Evolutionary conservation across 805 yeast species (phyloP).

Genomic region (Ogataea paradorogensis): DNA sequence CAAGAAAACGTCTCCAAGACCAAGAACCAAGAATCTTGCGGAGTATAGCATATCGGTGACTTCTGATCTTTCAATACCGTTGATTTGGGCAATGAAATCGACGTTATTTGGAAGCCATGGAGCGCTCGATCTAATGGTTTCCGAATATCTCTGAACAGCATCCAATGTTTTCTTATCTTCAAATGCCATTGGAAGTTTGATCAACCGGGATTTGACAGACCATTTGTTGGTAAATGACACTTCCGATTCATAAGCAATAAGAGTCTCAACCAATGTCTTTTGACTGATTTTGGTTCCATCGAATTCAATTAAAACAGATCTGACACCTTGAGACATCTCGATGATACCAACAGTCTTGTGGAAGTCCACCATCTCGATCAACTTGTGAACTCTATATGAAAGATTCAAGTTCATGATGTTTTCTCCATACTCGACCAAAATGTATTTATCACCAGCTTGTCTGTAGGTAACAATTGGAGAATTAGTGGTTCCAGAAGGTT

Average conservation of each 20-base stretch:
- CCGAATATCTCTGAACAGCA: slow-evolving; percentile 88
- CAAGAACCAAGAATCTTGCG: slow-evolving; percentile 89
- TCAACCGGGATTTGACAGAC: slow-evolving; percentile 78
- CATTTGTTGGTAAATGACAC: slow-evolving; percentile 74
- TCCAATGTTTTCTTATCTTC: slow-evolving; percentile 87
- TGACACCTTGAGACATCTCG: slow-evolving; percentile 96
- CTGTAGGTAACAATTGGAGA: slow-evolving; percentile 80
- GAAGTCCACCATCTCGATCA: slow-evolving; percentile 67
- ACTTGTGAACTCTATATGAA: slow-evolving; percentile 79
- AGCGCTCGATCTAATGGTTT: slow-evolving; percentile 88
- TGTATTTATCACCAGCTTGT: slow-evolving; percentile 95
- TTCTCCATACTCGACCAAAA: slow-evolving; percentile 91
- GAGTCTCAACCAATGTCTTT: slow-evolving; percentile 53
- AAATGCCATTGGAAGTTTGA: slow-evolving; percentile 92
- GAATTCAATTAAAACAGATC: slow-evolving; percentile 88
- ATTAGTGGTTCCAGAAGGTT: slow-evolving; percentile 41
- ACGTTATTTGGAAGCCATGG: slow-evolving; percentile 99
- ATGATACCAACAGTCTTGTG: slow-evolving; percentile 74
- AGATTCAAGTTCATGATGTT: slow-evolving; percentile 80
- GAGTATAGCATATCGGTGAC: slow-evolving; percentile 83
- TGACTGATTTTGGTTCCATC: slow-evolving; percentile 65
- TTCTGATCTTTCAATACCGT: slow-evolving; percentile 71
- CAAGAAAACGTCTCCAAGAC: slow-evolving; percentile 94
- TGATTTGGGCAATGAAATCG: slow-evolving; percentile 88
- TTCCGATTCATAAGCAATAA: slow-evolving; percentile 73